phyloP scores from a whole-genome alignment of 805 yeast species.

The Metschnikowia vanudenii region DNA sequence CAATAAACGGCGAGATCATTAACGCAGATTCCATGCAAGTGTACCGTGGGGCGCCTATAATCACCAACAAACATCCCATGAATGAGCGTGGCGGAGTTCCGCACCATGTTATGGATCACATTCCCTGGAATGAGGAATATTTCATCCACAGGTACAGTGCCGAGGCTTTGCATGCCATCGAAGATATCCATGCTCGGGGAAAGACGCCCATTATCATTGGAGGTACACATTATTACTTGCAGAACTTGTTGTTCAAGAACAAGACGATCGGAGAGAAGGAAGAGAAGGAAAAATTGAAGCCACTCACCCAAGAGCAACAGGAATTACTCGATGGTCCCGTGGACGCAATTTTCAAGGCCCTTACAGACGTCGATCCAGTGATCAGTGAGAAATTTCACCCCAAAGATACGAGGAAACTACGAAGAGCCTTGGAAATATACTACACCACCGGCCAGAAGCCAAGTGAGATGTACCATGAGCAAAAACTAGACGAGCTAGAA shows the following conservation, averaged over 20 bases:
- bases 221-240: constrained; percentile 93
- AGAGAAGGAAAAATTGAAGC: constrained; percentile 29
- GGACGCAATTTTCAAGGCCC: constrained; percentile 45
- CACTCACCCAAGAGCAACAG: constrained; percentile 28
- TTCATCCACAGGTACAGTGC: constrained; percentile 71
- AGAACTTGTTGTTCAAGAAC: constrained; percentile 69
- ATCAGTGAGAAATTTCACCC: constrained; percentile 88
- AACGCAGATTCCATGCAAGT: constrained; percentile 98
- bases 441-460: constrained; percentile 65
- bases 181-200: constrained; percentile 61
- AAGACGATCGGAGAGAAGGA: constrained; percentile 50
- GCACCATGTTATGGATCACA: constrained; percentile 88
- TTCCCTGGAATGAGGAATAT: constrained; percentile 78
- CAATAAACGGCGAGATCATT: constrained; percentile 81
- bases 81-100: constrained; percentile 69
- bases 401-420: constrained; percentile 74
- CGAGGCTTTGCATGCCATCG: constrained; percentile 65
- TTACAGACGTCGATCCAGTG: constrained; percentile 61
- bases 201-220: constrained; percentile 89
- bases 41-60: constrained; percentile 66
- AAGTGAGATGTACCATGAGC: constrained; percentile 67
- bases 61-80: constrained; percentile 91
- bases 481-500: constrained; percentile 42
- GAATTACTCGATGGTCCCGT: constrained; percentile 56
- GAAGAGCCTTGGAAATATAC: constrained; percentile 79